Evolutionary conservation across 2,329 filamentous ascomycete genomes (phyloP).

Genomic region (Penicillium hordei): DNA sequence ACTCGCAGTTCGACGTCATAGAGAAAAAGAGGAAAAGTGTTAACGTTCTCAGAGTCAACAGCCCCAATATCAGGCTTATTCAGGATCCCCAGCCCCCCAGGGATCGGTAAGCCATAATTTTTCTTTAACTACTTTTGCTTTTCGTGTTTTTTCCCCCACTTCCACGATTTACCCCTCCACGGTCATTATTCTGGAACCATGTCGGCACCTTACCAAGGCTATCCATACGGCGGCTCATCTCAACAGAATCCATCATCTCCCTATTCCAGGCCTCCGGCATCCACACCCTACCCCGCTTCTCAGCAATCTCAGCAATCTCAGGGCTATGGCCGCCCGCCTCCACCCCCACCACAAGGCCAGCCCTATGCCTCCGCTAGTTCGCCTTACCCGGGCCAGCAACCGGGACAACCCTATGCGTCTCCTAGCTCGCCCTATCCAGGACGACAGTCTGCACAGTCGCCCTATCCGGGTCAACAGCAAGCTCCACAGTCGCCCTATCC

Average conservation of each 20-base stretch:
- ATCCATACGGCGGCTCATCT: conserved; percentile 34
- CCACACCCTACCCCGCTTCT: conserved; percentile 28
- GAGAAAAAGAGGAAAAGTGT: neutral
- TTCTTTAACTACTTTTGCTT: conserved; percentile 10
- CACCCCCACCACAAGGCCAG: conserved; percentile 41
- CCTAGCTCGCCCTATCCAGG: conserved; percentile 29
- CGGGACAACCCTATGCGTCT: conserved; percentile 11
- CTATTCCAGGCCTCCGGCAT: conserved; percentile 31
- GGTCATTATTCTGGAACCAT: conserved; percentile 24
- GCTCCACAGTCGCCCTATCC: conserved; percentile 6
- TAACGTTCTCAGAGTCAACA: conserved; percentile 27
- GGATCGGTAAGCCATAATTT: conserved; percentile 38
- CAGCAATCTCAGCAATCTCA: conserved; percentile 18
- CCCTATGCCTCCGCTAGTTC: conserved; percentile 36
- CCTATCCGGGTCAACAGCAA: conserved; percentile 35
- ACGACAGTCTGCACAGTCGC: neutral
- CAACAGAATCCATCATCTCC: conserved; percentile 37
- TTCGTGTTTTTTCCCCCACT: conserved; percentile 14
- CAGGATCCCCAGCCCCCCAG: conserved; percentile 39
- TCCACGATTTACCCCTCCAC: conserved; percentile 10
- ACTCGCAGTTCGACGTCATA: conserved; percentile 24
- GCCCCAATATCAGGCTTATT: conserved; percentile 58
- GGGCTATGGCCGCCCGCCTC: conserved; percentile 45
- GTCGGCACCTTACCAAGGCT: conserved; percentile 39
- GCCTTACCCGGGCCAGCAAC: conserved; percentile 18